These are phyloP conservation scores for Boletus rex-veris DNA, from an alignment of 768 basidiomycete species.

Conservation along the genomic window DNA sequence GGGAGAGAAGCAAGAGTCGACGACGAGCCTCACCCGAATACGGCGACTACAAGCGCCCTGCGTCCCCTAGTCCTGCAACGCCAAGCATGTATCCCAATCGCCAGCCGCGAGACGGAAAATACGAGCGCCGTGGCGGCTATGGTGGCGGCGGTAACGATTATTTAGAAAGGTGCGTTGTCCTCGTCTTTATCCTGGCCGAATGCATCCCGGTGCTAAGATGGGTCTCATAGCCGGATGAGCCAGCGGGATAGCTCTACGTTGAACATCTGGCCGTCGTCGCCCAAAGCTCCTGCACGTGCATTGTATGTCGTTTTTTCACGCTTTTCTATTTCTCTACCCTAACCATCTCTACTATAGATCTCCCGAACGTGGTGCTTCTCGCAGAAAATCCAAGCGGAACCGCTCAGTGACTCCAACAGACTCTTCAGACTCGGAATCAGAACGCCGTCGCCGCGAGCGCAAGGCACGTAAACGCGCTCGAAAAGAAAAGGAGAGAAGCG, in stretches of 20 bases:
- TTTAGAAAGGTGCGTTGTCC: slow-evolving; percentile 58
- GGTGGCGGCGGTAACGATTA: slow-evolving; percentile 44
- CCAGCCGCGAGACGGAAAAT: slow-evolving; percentile 9
- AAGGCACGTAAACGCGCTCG: slow-evolving; percentile 59
- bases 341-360: slow-evolving; percentile 41
- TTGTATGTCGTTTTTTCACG: slow-evolving; percentile 39
- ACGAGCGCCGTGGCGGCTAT: slow-evolving; percentile 30
- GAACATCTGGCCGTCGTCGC: slow-evolving; percentile 82
- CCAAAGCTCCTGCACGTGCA: slow-evolving; percentile 58
- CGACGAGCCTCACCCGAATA: slow-evolving; percentile 58
- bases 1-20: slow-evolving; percentile 8
- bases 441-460: slow-evolving; percentile 51
- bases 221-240: slow-evolving; percentile 53
- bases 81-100: slow-evolving; percentile 56
- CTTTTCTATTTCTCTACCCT: not conserved
- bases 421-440: slow-evolving; percentile 51
- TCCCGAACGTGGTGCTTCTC: slow-evolving; percentile 47
- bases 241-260: slow-evolving; percentile 58
- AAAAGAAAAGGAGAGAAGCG: slow-evolving; percentile 45
- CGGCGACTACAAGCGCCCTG: slow-evolving; percentile 50
- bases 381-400: slow-evolving; percentile 58
- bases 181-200: not conserved
- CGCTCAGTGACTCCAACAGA: slow-evolving; percentile 46
- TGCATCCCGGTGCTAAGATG: not conserved
- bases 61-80: slow-evolving; percentile 38